Base-by-base conservation (phyloP, 371 early-diverging fungal genomes). In the Encephalitozoon intestinalis region DNA sequence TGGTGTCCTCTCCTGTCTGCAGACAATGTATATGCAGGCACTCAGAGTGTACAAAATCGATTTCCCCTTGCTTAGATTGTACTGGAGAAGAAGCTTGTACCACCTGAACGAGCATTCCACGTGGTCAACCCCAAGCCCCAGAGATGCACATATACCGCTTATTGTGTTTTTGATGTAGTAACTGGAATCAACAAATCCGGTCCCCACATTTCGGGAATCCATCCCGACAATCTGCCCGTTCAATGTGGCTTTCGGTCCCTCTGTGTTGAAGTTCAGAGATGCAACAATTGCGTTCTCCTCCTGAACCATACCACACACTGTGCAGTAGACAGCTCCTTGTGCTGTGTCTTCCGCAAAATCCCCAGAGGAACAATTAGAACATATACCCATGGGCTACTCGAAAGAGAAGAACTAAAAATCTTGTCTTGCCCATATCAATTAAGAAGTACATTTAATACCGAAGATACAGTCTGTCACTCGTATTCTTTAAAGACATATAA, bases 11-110 rank as follows among this genome's bases (percentile, higher is more conserved):
- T 96, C 92, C 65, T 86, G 86, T 76, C 97, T 87, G 83, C 95
- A 95, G 21, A 91, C 92, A 54, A 94, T 91, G 77, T 99, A 99
- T 2, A 97, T 87, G 81, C 97, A 97, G 7, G 93, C 94, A 15
- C 94, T 91, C 2, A 91, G 90, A 12, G 96, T 94, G 74, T 90
- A 88, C 18, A 88, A 86, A 26, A 89, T 87, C 65, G 88, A 87
- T 46, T 96, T 90, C 46, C 97, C 99, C 76, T 91, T 90, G 18
- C 93, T 94, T 76, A 95, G 91, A 80, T 92, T 90, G 73, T 91
- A 88, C 63, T 88, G 88, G 30, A 95, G 88, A 18, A 95, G 93
- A 7, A 97, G 86, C 77, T 92, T 94, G 75, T 92, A 96, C 83
- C 89, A 93, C 41, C 95, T 86, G 84, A 92, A 91, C 1, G 95